These are phyloP conservation scores for Trametes cubensis DNA, from an alignment of 768 basidiomycete species.

Conservation along the genomic window DNA sequence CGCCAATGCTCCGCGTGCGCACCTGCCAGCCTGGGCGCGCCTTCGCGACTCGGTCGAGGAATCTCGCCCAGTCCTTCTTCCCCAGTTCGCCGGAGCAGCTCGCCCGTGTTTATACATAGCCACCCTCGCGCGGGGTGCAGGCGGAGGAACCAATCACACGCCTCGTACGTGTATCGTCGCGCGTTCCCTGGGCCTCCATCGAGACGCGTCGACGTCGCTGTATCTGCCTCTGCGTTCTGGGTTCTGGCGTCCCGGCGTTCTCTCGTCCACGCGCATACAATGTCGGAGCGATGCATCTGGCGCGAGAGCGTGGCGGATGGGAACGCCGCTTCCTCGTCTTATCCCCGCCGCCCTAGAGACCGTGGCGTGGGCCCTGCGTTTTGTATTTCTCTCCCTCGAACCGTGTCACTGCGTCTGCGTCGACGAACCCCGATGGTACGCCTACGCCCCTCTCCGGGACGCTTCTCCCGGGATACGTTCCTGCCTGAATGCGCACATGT, in stretches of 20 bases:
- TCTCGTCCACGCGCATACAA: too few relatives aligned
- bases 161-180: not conserved
- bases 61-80: not conserved
- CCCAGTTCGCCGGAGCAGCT: not conserved
- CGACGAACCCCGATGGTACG: too few relatives aligned
- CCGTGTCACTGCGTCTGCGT: not conserved
- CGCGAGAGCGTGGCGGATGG: not conserved
- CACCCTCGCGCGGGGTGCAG: not conserved
- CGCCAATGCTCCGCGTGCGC: conserved; percentile 2
- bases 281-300: too few relatives aligned
- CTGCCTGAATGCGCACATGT: too few relatives aligned
- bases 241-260: too few relatives aligned
- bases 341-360: conserved; percentile 15
- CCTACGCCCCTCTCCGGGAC: not conserved
- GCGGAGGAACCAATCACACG: not conserved
- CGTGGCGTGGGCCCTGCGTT: not conserved
- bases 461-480: not conserved
- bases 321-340: not conserved
- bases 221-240: too few relatives aligned
- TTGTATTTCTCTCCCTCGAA: not conserved
- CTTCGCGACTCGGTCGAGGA: not conserved
- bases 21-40: not conserved
- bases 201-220: too few relatives aligned
- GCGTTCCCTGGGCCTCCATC: too few relatives aligned
- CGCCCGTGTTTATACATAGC: not conserved